Base-by-base conservation (phyloP, 768 basidiomycete species). In the Leccinum ochraceum region DNA sequence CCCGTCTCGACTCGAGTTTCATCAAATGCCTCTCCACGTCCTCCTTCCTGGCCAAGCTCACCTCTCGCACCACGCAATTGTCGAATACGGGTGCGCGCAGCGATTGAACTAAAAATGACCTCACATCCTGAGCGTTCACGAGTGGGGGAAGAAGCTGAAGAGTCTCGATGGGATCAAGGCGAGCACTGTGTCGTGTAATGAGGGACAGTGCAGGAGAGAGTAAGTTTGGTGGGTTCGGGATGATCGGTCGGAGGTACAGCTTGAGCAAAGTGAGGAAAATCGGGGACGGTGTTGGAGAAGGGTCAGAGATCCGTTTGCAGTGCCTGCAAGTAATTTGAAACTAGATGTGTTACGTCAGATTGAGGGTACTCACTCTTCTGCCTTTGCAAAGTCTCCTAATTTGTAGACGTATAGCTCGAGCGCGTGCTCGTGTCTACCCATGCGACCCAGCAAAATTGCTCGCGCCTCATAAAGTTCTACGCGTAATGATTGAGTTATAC, bases 341-440 rank as follows among this genome's bases (percentile, higher is more conserved):
- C 24, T 52, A 58, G 65, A 58, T 8, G 30, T 20, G 9, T 7
- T 37, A 28, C 14, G 22, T 32, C 17, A 5, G 26, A 9, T 36
- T 14, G 59, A 56, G 3, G n/a, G 6, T 20, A 71, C 88, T 63
- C 67, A 95, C 93, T 90, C 86, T 78, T 98, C 97, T 0, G 97
- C 97, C 63, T 94, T 94, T 28, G 75, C 62, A 71, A 89, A 94
- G 69, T 95, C 90, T 42, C 87, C 83, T 34, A 98, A 79, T 37
- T 87, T 85, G 69, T 98, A 90, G 6, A 95, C 94, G 71, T 98
- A 99, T 14, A 96, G 83, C 69, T 95, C 93, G n/a, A 98, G 83
- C 1, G 96, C 95, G 62, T 89, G 92, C 62, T 97, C 94, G 62
- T 98, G 96, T 57, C 92, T 86, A 2, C 91, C 94, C 61, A 98